phyloP scores from a whole-genome alignment of 1,284 basidiomycete species.

The Ganoderma lucidum region DNA sequence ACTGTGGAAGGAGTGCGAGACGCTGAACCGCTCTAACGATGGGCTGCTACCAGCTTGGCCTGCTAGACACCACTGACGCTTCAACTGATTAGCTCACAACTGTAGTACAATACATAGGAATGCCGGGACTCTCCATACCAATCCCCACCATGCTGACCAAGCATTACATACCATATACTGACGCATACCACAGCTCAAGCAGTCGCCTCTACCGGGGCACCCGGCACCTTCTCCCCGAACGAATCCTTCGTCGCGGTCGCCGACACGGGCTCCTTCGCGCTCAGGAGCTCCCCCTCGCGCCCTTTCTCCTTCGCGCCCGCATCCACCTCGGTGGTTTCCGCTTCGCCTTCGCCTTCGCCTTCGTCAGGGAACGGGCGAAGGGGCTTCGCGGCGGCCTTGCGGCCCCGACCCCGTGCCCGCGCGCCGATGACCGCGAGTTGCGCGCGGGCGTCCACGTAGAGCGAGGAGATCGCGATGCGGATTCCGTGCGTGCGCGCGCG shows the following conservation, averaged over 20 bases:
- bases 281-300: not conserved
- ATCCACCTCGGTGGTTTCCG: not conserved
- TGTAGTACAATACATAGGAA: not conserved
- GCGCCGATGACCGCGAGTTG: constrained; percentile 12
- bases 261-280: not conserved
- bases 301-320: not conserved
- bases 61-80: not conserved
- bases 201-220: not conserved
- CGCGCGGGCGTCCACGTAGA: constrained; percentile 23
- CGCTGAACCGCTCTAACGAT: too few relatives aligned
- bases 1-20: too few relatives aligned
- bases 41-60: not conserved
- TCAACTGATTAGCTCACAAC: not conserved
- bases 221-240: constrained; percentile 8
- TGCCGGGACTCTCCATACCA: not conserved
- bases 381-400: not conserved
- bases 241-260: not conserved
- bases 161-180: not conserved
- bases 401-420: not conserved
- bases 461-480: constrained; percentile 16
- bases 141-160: not conserved
- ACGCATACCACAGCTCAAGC: not conserved
- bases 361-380: not conserved
- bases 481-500: constrained; percentile 22
- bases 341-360: not conserved